Evolutionary conservation across 352 stramenopile species (phyloP).

Genomic region (Phytophthora sp.): DNA sequence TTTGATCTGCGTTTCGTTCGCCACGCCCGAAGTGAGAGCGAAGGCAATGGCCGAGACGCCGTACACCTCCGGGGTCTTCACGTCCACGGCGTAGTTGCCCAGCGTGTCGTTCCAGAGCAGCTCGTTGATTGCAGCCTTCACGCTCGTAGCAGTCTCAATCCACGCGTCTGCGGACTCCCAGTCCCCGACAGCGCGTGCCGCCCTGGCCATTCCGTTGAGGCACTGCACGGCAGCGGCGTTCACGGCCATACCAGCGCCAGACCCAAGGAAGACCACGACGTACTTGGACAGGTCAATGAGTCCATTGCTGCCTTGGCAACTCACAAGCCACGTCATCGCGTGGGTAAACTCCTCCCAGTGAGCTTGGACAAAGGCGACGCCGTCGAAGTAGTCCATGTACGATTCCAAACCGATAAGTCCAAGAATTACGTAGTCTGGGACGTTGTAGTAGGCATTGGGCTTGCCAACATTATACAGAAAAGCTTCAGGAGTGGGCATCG

Average conservation of each 20-base stretch:
- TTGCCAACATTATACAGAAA: slow-evolving; percentile 34
- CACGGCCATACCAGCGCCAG: slow-evolving; percentile 20
- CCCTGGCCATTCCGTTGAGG: slow-evolving; percentile 24
- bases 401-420: slow-evolving; percentile 34
- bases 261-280: slow-evolving; percentile 22
- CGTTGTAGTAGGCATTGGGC: slow-evolving; percentile 8
- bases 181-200: slow-evolving; percentile 22
- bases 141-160: slow-evolving; percentile 9
- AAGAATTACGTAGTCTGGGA: slow-evolving; percentile 41
- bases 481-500: slow-evolving; percentile 25
- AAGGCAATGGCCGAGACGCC: slow-evolving; percentile 32
- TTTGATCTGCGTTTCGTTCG: slow-evolving; percentile 29
- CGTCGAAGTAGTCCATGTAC: slow-evolving; percentile 44
- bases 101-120: slow-evolving; percentile 35
- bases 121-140: slow-evolving; percentile 34
- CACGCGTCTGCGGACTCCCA: slow-evolving; percentile 21
- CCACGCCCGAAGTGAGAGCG: slow-evolving; percentile 29
- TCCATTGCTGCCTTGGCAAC: slow-evolving; percentile 16
- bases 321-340: slow-evolving; percentile 21
- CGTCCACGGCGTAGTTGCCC: slow-evolving; percentile 27
- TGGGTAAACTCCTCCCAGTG: slow-evolving; percentile 30
- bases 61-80: slow-evolving; percentile 17
- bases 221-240: slow-evolving; percentile 30
- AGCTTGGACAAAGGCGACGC: slow-evolving; percentile 17
- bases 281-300: slow-evolving; percentile 27